These are phyloP conservation scores for Beauveria varroae DNA, from an alignment of 2,329 filamentous ascomycete genomes.

Conservation along the genomic window DNA sequence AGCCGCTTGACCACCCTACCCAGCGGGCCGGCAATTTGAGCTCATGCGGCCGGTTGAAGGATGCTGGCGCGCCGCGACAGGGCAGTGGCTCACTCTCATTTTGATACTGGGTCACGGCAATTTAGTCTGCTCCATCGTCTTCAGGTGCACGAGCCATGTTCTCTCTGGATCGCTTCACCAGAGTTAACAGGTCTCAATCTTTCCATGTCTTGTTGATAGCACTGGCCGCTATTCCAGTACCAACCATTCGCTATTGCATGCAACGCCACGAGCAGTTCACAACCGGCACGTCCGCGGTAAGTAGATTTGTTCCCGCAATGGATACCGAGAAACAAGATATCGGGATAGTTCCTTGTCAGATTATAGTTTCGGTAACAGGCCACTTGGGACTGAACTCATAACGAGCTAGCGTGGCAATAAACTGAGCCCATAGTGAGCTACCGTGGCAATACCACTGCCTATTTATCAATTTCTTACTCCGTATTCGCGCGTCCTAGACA, in stretches of 20 bases:
- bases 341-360: background rate
- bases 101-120: background rate
- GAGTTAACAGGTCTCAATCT: background rate
- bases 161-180: background rate
- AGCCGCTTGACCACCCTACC: conserved; percentile 9
- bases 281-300: background rate
- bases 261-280: background rate
- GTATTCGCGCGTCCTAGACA: background rate
- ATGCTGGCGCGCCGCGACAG: background rate
- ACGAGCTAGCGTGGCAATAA: background rate
- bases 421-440: background rate
- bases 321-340: background rate
- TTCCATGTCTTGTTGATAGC: background rate
- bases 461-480: too few relatives aligned
- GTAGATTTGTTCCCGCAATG: conserved; percentile 5
- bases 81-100: background rate
- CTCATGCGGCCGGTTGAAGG: background rate
- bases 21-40: conserved; percentile 12
- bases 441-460: background rate
- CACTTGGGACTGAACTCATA: background rate
- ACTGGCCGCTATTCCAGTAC: background rate
- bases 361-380: background rate
- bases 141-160: background rate
- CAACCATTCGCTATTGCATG: too few relatives aligned
- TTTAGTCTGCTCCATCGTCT: conserved; percentile 1